Percentiles rank a stretch among this genome's conserved stretches.
Evolutionary conservation across 768 basidiomycete genomes (phyloP).

Genomic region (Amanita rubescens): DNA sequence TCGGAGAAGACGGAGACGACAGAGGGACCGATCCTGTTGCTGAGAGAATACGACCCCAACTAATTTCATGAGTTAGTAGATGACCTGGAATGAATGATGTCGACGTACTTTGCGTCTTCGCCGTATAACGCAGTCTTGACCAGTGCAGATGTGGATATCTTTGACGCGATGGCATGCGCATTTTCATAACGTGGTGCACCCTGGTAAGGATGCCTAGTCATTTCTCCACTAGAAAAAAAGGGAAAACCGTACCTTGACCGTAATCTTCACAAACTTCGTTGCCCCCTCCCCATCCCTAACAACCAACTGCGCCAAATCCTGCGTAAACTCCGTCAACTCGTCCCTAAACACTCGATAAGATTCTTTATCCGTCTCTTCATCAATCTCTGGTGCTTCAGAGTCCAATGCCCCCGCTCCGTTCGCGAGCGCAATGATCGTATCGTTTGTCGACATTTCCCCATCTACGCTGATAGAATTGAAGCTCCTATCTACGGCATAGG

Average conservation of each 20-base stretch:
- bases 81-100: too few relatives aligned
- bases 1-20: conserved; percentile 29
- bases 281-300: too few relatives aligned
- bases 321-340: too few relatives aligned
- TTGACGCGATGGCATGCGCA: too few relatives aligned
- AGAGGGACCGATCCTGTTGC: conserved; percentile 67
- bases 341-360: too few relatives aligned
- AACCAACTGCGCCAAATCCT: too few relatives aligned
- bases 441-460: conserved; percentile 98
- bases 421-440: conserved; percentile 83
- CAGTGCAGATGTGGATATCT: conserved; percentile 89
- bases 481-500: conserved; percentile 86
- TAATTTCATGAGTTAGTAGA: too few relatives aligned
- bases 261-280: conserved; percentile 93
- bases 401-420: conserved; percentile 67
- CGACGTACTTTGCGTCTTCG: conserved; percentile 82
- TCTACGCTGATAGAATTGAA: conserved; percentile 98
- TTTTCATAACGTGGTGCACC: too few relatives aligned
- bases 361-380: conserved; percentile 58
- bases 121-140: conserved; percentile 97
- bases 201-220: too few relatives aligned
- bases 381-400: conserved; percentile 40
- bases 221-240: conserved; percentile 12
- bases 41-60: too few relatives aligned
- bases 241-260: conserved; percentile 61